Base-by-base conservation (phyloP, 257 asterid species). In the Plectranthus barbatus region DNA sequence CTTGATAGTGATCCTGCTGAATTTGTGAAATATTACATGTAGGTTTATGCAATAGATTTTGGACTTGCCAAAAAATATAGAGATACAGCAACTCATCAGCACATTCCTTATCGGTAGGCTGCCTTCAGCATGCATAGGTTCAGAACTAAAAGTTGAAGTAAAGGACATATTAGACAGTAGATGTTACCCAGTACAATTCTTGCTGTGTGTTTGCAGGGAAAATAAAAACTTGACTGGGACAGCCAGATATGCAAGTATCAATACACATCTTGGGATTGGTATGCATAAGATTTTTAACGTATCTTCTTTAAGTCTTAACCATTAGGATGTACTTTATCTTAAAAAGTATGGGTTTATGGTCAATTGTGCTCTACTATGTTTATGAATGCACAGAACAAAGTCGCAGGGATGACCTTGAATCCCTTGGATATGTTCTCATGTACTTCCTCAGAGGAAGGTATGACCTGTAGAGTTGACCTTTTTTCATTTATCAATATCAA, bases 171-270 rank as follows among this genome's bases (percentile, higher is more conserved):
- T 56, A 11, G 10, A 33, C 9, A 34, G 7, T 6, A 9, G 39
- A 10, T 24, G 14, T 44, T 39, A 5, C 15, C 60, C 56, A 61
- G 36, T 33, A 20, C 24, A 9, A 64, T 34, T 55, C 19, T 56
- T 41, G 20, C 9, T 10, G 39, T 56, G 23, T 73, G 34, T n/a
- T 66, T 81, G 68, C 91, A 90, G 91, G 77, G 97, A 86, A 72
- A 90, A 86, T 74, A 86, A 90, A 75, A 86, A 84, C 59, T 76
- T 90, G 82, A 90, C 95, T 36, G 97, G 97, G 66, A 86, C 97
- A 59, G 97, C 94, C 39, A 76, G 95, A 77, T 90, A 90, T 79
- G 97, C 97, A 13, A 91, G 97, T 78, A 83, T 87, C 89, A 91
- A 91, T 69, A 87, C 97, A 1, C 96, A 88, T 78, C 93, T 88